Base-by-base conservation (phyloP, 345 rosid species). In the Acer saccharum region DNA sequence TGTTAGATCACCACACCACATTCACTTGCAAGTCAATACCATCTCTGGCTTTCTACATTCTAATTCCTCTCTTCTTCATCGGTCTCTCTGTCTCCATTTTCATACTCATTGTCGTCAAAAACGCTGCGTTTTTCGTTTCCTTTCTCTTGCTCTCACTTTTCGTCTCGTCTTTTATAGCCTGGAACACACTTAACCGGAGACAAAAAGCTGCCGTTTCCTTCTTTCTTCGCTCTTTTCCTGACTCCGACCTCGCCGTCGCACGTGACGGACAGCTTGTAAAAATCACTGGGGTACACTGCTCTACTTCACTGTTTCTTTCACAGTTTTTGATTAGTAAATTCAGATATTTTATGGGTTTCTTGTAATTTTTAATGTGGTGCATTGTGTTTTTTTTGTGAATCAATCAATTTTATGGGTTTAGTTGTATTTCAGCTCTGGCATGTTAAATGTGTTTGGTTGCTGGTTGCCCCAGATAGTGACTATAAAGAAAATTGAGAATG, bases 191-290 rank as follows among this genome's bases (percentile, higher is more conserved):
- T 43, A 77, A 78, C 71, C 84, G 82, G 77, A 80, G 65, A 16
- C 77, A 43, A 13, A 81, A 60, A 73, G 72, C 83, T 74, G 82
- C 90, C 35, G 18, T 79, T 70, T 72, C 77, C n/a, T 77, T 57
- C 44, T 87, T 82, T 35, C 80, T 87, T 14, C 78, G 68, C 55
- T 87, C 90, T 43, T 80, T 81, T 29, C 92, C 92, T 23, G 86
- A 89, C 70, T 82, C 92, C 32, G 87, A 89, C 81, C 90, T 87
- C 21, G 46, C 73, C 68, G 66, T 83, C 20, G 88, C 90, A 7
- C 75, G 77, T 58, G 70, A 89, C 8, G 92, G 88, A 1, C 85
- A 89, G 81, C 87, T 89, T 69, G 90, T 89, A 46, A 89, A 87
- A 77, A 77, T 87, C 79, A 84, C 89, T 55, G 90, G 92, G 87